Conservation (phyloP, 2,329 filamentous ascomycete genomes). For the Calonectria crousiana region DNA sequence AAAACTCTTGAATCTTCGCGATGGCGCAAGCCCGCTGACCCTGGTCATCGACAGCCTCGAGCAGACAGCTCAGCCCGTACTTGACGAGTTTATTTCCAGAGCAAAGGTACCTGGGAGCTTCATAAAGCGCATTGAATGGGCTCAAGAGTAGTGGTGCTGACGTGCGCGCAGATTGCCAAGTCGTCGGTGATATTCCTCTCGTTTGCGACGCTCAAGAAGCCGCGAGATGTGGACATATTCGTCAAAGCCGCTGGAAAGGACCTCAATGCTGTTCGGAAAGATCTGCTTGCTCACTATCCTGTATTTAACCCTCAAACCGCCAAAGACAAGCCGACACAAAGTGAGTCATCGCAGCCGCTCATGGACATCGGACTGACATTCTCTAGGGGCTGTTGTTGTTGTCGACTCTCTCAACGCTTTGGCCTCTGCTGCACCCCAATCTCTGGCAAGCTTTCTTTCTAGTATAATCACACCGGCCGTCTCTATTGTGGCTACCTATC, state of each 20-base stretch:
- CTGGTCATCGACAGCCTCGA: conserved; percentile 87
- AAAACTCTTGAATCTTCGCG: conserved; percentile 82
- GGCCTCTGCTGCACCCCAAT: conserved; percentile 63
- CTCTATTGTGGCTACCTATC: conserved; percentile 84
- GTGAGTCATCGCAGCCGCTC: conserved; percentile 50
- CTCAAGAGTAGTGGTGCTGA: not conserved
- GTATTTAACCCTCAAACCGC: conserved; percentile 51
- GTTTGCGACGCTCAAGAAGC: conserved; percentile 78
- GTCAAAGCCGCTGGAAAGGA: conserved; percentile 73
- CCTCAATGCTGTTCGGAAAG: conserved; percentile 67
- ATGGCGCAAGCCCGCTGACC: conserved; percentile 87
- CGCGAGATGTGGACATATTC: conserved; percentile 74
- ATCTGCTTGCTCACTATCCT: conserved; percentile 68
- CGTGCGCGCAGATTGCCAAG: conserved; percentile 64
- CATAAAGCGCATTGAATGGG: no score
- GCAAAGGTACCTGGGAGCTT: conserved; percentile 69
- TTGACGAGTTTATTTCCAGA: conserved; percentile 80
- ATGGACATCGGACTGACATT: not conserved
- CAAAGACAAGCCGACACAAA: conserved; percentile 53
- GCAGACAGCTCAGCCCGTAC: conserved; percentile 78
- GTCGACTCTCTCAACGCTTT: conserved; percentile 84
- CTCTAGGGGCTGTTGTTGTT: conserved; percentile 78
- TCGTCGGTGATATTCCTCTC: conserved; percentile 81
- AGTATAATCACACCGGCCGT: conserved; percentile 74
- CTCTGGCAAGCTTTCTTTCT: conserved; percentile 77